phyloP scores from a whole-genome alignment of 192 early-diverging fungal species.

The Coemansia sp. region DNA sequence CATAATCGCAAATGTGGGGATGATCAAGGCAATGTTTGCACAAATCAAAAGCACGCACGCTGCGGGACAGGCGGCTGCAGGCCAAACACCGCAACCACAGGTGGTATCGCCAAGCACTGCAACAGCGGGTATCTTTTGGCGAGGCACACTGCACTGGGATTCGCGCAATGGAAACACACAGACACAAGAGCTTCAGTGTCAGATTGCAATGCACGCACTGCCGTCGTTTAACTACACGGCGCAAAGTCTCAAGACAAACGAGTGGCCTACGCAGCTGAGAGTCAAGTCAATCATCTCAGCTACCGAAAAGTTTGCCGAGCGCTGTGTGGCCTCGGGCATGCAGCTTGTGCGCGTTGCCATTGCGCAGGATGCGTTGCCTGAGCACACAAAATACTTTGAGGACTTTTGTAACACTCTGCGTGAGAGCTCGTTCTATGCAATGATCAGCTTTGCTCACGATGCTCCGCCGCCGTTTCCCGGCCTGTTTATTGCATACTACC shows the following conservation, averaged over 20 bases:
- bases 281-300: slow-evolving; percentile 19
- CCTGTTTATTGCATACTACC: slow-evolving; percentile 28
- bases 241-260: slow-evolving; percentile 25
- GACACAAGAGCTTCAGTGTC: slow-evolving; percentile 31
- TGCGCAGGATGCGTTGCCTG: slow-evolving; percentile 14
- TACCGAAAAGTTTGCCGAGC: slow-evolving; percentile 29
- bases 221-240: slow-evolving; percentile 25
- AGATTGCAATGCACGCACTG: slow-evolving; percentile 15
- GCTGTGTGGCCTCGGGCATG: slow-evolving; percentile 23
- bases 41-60: slow-evolving; percentile 18
- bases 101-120: not conserved
- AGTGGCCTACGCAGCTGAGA: slow-evolving; percentile 43
- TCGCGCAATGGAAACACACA: slow-evolving; percentile 20
- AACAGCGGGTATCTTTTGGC: slow-evolving; percentile 22
- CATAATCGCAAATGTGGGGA: slow-evolving; percentile 16
- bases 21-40: slow-evolving; percentile 18
- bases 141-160: slow-evolving; percentile 35
- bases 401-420: slow-evolving; percentile 43
- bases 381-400: slow-evolving; percentile 37
- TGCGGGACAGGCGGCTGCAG: slow-evolving; percentile 6
- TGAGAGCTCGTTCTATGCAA: slow-evolving; percentile 27
- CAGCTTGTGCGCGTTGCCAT: slow-evolving; percentile 31
- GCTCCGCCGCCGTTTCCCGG: slow-evolving; percentile 19
- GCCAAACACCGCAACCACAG: not conserved
- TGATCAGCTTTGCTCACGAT: slow-evolving; percentile 13